Conservation (phyloP, 2,329 filamentous ascomycete genomes). For the Thelonectria discophora region DNA sequence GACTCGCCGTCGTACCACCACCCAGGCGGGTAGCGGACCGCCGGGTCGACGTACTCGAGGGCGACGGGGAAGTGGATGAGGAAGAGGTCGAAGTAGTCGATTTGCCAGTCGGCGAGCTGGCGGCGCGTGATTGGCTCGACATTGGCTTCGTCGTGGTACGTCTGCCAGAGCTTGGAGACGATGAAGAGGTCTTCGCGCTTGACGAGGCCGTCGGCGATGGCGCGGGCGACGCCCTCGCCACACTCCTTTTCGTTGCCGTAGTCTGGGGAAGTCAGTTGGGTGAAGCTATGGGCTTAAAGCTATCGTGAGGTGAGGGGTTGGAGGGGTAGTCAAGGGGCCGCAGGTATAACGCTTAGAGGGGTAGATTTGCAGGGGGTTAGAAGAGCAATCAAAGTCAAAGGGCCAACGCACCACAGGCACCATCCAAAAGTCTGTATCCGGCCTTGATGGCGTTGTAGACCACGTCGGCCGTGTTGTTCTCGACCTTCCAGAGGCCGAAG, state of each 20-base stretch:
- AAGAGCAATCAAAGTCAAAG: conserved; percentile 11
- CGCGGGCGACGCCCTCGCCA: conserved; percentile 78
- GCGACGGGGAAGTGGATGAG: conserved; percentile 90
- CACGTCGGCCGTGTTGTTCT: conserved; percentile 75
- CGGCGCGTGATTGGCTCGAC: conserved; percentile 79
- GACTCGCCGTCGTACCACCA: conserved; percentile 74
- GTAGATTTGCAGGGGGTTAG: conserved; percentile 34
- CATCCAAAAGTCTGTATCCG: conserved; percentile 69
- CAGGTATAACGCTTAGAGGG: conserved; percentile 30
- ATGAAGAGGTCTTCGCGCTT: conserved; percentile 91
- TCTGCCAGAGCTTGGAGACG: conserved; percentile 93
- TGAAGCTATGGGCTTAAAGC: neutral
- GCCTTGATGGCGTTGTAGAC: conserved; percentile 79
- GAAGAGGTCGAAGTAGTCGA: conserved; percentile 92
- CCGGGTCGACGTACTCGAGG: conserved; percentile 84
- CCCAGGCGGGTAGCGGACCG: conserved; percentile 80
- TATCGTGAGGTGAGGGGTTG: too few relatives aligned
- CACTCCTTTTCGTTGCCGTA: conserved; percentile 85
- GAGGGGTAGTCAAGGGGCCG: neutral
- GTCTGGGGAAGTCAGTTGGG: conserved; percentile 59
- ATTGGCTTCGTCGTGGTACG: conserved; percentile 82
- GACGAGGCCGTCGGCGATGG: conserved; percentile 82
- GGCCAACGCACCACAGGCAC: conserved; percentile 63
- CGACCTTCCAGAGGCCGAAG: conserved; percentile 86
- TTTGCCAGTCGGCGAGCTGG: conserved; percentile 82